Percentiles rank a stretch among this genome's conserved stretches.
Conservation (phyloP, 208 protist genomes). For the Leishmania martiniquensis region DNA sequence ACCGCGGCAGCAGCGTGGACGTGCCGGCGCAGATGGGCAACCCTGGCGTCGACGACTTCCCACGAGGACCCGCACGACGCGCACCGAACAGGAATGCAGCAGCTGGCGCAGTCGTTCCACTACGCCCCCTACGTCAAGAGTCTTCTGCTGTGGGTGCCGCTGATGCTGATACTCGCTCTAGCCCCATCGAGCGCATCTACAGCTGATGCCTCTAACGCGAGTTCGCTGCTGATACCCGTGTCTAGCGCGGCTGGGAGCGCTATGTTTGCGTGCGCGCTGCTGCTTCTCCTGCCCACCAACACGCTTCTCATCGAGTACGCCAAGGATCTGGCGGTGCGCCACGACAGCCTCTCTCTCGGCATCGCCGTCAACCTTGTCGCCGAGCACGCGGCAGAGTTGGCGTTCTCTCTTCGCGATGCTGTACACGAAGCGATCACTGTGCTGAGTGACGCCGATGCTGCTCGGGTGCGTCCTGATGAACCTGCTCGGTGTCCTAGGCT, state of each 20-base stretch:
- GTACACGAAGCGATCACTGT: slow-evolving; percentile 36
- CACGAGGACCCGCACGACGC: slow-evolving; percentile 41
- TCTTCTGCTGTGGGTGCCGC: slow-evolving; percentile 25
- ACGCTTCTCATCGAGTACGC: slow-evolving; percentile 44
- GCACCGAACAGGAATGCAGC: slow-evolving; percentile 11
- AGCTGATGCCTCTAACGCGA: not conserved
- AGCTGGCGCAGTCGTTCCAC: slow-evolving; percentile 28
- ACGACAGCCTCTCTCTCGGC: slow-evolving; percentile 38
- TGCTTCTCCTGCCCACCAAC: slow-evolving; percentile 34
- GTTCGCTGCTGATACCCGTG: slow-evolving; percentile 1
- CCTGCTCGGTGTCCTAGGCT: slow-evolving; percentile 67
- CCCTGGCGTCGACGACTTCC: slow-evolving; percentile 38
- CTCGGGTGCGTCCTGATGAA: slow-evolving; percentile 71
- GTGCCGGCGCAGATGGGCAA: slow-evolving; percentile 17
- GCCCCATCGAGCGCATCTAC: not conserved
- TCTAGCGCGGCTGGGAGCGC: not conserved
- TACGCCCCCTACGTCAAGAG: slow-evolving; percentile 34
- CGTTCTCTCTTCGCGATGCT: slow-evolving; percentile 58
- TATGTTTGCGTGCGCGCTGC: slow-evolving; percentile 36
- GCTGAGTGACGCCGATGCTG: slow-evolving; percentile 59
- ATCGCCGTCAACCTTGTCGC: slow-evolving; percentile 61
- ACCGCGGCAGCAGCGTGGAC: not conserved
- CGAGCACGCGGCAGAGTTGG: slow-evolving; percentile 61
- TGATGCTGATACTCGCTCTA: slow-evolving; percentile 16
- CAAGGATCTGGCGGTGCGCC: slow-evolving; percentile 66